Base-by-base conservation (phyloP, 331 rosid species). In the Malus hybrid region DNA sequence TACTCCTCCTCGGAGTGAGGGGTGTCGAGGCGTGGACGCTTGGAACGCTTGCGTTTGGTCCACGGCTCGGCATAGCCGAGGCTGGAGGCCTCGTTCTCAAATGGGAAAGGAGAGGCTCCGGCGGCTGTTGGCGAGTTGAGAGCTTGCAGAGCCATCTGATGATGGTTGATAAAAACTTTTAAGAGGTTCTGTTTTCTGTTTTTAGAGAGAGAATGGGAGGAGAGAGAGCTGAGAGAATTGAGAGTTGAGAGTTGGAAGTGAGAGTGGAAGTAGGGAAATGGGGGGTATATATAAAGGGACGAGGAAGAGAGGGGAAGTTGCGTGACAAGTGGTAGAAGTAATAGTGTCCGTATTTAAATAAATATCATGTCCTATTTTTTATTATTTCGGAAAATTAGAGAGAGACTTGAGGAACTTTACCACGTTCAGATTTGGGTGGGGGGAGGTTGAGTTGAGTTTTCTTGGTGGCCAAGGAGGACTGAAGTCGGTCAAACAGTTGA, bases 21-120 rank as follows among this genome's bases (percentile, higher is more conserved):
- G 56, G 10, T 74, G 80, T 92, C 97, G 34, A 85, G 67, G 29
- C 92, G 89, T 19, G 81, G 2, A 29, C 99, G 96, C 84, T 80
- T 91, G 7, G 99, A 92, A 32, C 99, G 97, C 90, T 90, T 95
- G 63, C 98, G 77, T 79, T 95, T 95, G 0, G 90, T 79, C 98
- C 97, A 92, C 0, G 97, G 81, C 60, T 91, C 79, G 16, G 70
- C 90, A 0, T 88, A 57, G 81, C 69, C 73, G 59, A 62, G 74
- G 56, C 64, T 81, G 48, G 88, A 20, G 31, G 86, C 20, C 56
- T 86, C 95, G 20, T 18, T 52, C 0, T 86, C 85, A 22, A 75
- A 90, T 66, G 62, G 80, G 42, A 93, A 86, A 7, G 87, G 68
- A 0, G 93, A 85, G 4, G 70, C 4, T 5, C 87, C 19, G 2